Evolutionary conservation across 352 stramenopile genomes (phyloP), one percentile per base, ranked within the genome.

Genomic region (Phytophthora palmivora): DNA sequence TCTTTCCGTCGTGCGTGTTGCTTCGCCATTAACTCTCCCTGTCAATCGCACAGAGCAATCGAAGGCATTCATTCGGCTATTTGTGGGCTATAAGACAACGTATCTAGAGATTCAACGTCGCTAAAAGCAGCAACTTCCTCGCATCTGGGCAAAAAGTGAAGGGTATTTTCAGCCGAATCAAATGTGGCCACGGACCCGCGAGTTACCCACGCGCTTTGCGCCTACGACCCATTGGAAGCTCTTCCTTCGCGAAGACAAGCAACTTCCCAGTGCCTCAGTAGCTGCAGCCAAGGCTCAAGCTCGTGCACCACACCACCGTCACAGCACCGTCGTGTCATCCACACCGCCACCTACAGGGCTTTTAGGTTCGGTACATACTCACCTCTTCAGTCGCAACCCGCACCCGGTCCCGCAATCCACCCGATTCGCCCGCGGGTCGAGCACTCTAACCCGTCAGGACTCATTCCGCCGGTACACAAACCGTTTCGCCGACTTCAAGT

Each of bases 181-280:
- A 45, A 76, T 75, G 70, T 75, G 70, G 65, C 51, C 65, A 18
- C 61, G 70, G 11, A 74, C 60, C 22, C 61, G 55, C 39, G 70
- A 78, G 43, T 38, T 75, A 41, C 70, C 65, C 21, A 64, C 65
- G 52, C 66, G 70, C n/a, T 64, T 70, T 18, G 58, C 66, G 48
- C 44, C 32, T 8, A 54, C 49, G 18, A 67, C 61, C 18, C 70
- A 78, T 49, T 74, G 61, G 51, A 73, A 69, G 33, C 62, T 68
- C 4, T 67, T 70, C 26, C 61, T 67, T 3, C 56, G 58, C 41
- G 60, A 74, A n/a, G 50, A 68, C 37, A 72, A 65, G 50, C 41
- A 59, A 33, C 53, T 63, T 3, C 53, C 65, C 14, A 44, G 43
- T 26, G 58, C 47, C 26, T 45, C 62, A 33, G 43, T 28, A 8